Evolutionary conservation across 495 filamentous ascomycete genomes (phyloP).

Genomic region (Penicillium egyptiacum): DNA sequence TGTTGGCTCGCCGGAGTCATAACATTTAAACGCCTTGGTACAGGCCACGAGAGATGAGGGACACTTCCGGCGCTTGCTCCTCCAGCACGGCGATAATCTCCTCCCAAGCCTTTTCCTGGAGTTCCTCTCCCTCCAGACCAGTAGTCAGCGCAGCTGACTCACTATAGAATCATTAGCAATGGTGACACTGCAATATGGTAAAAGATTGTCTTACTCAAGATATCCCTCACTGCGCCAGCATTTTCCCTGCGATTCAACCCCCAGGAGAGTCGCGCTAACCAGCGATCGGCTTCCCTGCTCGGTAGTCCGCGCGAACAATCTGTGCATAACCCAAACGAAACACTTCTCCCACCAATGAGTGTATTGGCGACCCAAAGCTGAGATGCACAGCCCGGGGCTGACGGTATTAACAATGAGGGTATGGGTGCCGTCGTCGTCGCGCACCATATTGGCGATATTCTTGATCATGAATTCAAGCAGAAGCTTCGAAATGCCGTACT

Average conservation of each 20-base stretch:
- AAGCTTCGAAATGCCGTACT: constrained; percentile 50
- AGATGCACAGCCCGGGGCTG: constrained; percentile 45
- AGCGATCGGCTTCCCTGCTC: constrained; percentile 53
- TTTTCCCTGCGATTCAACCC: constrained; percentile 49
- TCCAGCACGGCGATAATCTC: constrained; percentile 40
- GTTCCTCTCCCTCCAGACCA: constrained; percentile 33
- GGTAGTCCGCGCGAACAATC: constrained; percentile 46
- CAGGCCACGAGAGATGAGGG: constrained; percentile 1
- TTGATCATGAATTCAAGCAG: constrained; percentile 48
- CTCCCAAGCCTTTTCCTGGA: constrained; percentile 41
- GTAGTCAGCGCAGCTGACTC: constrained; percentile 41
- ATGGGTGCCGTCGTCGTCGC: constrained; percentile 37
- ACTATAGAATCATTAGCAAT: constrained; percentile 23
- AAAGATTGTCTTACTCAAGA: constrained; percentile 37
- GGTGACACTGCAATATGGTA: neutral
- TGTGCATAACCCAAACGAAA: constrained; percentile 37
- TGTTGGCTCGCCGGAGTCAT: neutral
- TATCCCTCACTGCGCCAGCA: constrained; percentile 52
- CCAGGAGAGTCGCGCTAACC: constrained; percentile 51
- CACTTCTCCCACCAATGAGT: constrained; percentile 39
- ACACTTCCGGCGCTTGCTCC: constrained; percentile 28
- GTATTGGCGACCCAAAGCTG: constrained; percentile 43
- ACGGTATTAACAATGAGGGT: constrained; percentile 47
- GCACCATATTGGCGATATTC: constrained; percentile 33
- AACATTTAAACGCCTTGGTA: constrained; percentile 2